Base-by-base conservation (phyloP, 176 grass and related monocot genomes). In the Rhynchospora pubera region DNA sequence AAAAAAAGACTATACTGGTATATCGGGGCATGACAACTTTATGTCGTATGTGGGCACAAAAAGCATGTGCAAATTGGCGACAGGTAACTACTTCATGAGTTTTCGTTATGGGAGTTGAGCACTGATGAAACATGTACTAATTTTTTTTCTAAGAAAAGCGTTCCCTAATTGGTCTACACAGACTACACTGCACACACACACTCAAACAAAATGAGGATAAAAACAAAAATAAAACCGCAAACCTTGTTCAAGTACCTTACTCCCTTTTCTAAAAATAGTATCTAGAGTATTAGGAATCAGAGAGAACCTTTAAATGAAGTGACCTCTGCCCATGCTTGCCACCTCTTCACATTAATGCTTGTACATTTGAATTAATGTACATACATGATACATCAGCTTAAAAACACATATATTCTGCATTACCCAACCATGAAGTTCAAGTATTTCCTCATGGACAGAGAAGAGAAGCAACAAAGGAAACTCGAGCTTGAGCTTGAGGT, bases 401-500 rank as follows among this genome's bases (percentile, higher is more conserved):
- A 52, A 63, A 80, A 19, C 21, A 46, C 18, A 80, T 80, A 80
- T 80, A 80, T 80, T 85, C 81, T 34, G 5, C 74, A 58, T 61
- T 89, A 75, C 47, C 28, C 45, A 73, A 59, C 80, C 61, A 94
- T 91, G 87, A 93, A 94, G 84, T 89, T 94, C 60, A 80, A 79
- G 67, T 75, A 91, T 69, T 91, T 93, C 80, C 85, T 93, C 42
- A 98, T 98, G 92, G 87, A 88, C 43, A 65, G 83, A 8, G 85
- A 90, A 14, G 85, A 84, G 80, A 83, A 80, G 73, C 85, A 82
- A 50, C 82, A 82, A 42, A 89, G 74, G 85, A 87, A 87, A 46
- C 32, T 79, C 3, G 84, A 91, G 83, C 91, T 94, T 43, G 89
- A 94, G 89, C 24, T 88, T 45, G 89, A 98, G 90, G 87, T 90